Evolutionary conservation across 2,329 filamentous ascomycete species (phyloP), one percentile per base, ranked within the genome.

Genomic region (Ceratocystis eucalypticola): DNA sequence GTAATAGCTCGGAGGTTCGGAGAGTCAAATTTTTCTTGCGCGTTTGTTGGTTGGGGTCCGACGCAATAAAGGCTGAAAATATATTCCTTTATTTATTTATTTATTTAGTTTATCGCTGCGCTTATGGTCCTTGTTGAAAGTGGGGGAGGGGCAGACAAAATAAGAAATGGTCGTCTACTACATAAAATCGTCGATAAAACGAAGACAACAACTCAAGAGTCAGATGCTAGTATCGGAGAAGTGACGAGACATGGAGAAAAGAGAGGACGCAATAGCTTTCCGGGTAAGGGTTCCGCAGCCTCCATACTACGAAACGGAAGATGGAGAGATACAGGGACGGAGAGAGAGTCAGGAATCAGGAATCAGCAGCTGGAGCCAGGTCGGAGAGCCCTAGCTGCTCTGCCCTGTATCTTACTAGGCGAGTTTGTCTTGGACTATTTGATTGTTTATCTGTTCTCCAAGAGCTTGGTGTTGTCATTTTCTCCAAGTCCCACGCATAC

Each of bases 1-100:
- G 62, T 1, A 1, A 33, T 65, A 68, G 45, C 48, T 68, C 65
- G 66, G 63, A 68, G 59, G 41, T 45, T 41, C 59, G 59, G 41
- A 46, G 59, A 62, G 41, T 41, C 20, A 44, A 37, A 61, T 1
- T 25, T 61, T 61, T 61, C 10, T 44, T 44, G 17, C 12, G 28
- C 5, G 28, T 33, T 63, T 45, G n/a, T 28, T 20, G 8, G n/a
- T 46, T 63, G 61, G 41, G 46, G 48, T 50, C 8, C 17, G 20
- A 41, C 12, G 48, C 48, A 50, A 3, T 50, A n/a, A 50, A 50
- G 37, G 48, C 17, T 25, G 48, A 50, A 20, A 22, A 10, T 50
- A 8, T 50, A 41, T 15, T 41, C 37, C 37, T 41, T 4, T 41
- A 50, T 50, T 25, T 22, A 50, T 48, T 7, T 5, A 48, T 17